These are phyloP conservation scores for Fragilaria radians DNA, from an alignment of 108 stramenopile genomes.

Conservation along the genomic window DNA sequence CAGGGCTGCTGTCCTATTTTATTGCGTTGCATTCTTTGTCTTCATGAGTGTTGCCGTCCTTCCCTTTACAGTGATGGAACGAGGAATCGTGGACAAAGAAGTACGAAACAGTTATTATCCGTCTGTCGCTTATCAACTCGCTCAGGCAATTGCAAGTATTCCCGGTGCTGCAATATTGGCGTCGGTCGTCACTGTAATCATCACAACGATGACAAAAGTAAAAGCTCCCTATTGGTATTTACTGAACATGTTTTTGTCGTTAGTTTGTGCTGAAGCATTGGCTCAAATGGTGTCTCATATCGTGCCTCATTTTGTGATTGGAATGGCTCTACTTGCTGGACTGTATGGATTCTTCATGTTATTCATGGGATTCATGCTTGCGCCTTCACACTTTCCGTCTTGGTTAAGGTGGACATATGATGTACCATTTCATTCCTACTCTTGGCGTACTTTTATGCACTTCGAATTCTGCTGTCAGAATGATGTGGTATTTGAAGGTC, in stretches of 20 bases:
- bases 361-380: constrained; percentile 50
- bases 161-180: constrained; percentile 40
- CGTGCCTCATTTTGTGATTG: constrained; percentile 58
- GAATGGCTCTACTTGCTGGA: constrained; percentile 43
- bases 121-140: constrained; percentile 38
- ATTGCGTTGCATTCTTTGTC: constrained; percentile 58
- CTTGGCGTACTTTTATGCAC: constrained; percentile 51
- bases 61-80: constrained; percentile 57
- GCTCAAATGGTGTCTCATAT: constrained; percentile 48
- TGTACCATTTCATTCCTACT: constrained; percentile 54
- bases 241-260: constrained; percentile 38
- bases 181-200: constrained; percentile 33
- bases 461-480: constrained; percentile 34
- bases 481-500: constrained; percentile 1
- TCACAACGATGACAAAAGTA: constrained; percentile 34
- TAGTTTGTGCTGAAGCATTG: constrained; percentile 45
- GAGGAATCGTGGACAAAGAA: constrained; percentile 55
- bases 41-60: constrained; percentile 58
- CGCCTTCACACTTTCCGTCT: constrained; percentile 46
- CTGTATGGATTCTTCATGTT: constrained; percentile 55
- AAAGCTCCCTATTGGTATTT: constrained; percentile 41
- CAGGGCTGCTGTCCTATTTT: constrained; percentile 40
- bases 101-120: constrained; percentile 52
- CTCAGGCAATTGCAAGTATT: constrained; percentile 30
- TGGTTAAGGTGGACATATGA: constrained; percentile 48